Evolutionary conservation across 225 moss, liverwort and hornwort genomes (phyloP).

Genomic region (Bryoerythrophyllum caledonicum): DNA sequence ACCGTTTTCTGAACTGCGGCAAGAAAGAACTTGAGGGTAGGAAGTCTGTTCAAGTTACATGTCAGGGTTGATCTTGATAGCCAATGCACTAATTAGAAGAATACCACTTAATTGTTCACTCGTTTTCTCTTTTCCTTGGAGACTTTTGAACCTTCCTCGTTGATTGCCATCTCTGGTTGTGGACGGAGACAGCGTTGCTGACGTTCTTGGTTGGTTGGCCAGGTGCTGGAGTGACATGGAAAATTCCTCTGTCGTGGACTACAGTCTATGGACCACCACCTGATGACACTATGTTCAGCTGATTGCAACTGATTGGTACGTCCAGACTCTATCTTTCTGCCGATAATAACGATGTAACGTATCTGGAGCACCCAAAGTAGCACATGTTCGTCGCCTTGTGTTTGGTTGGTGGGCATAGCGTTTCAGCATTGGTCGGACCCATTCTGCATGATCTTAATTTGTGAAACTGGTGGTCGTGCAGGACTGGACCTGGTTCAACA

Average conservation of each 20-base stretch:
- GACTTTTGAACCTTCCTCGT: not conserved
- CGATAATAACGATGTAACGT: not conserved
- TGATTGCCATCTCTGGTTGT: not conserved
- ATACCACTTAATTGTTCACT: not conserved
- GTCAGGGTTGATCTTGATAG: not conserved
- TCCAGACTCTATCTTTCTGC: slow-evolving; percentile 3
- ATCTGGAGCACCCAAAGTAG: not conserved
- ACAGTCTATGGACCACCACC: slow-evolving; percentile 94
- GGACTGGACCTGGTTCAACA: not conserved
- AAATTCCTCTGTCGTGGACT: slow-evolving; percentile 83
- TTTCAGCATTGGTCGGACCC: not conserved
- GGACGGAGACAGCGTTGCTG: slow-evolving; percentile 1
- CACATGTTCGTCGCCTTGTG: slow-evolving; percentile 1
- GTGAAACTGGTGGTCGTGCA: slow-evolving; percentile 18
- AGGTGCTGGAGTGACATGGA: slow-evolving; percentile 50
- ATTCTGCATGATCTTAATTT: slow-evolving; percentile 14
- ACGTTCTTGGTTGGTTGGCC: slow-evolving; percentile 8
- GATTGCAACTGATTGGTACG: slow-evolving; percentile 17
- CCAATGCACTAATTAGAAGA: not conserved
- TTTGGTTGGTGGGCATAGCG: not conserved
- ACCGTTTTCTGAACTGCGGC: slow-evolving; percentile 49
- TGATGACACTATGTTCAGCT: slow-evolving; percentile 83
- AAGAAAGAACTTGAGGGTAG: slow-evolving; percentile 34
- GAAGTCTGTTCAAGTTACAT: not conserved
- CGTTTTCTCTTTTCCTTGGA: not conserved